These are phyloP conservation scores for Agastache rugosa DNA, from an alignment of 257 asterid species.

Conservation along the genomic window DNA sequence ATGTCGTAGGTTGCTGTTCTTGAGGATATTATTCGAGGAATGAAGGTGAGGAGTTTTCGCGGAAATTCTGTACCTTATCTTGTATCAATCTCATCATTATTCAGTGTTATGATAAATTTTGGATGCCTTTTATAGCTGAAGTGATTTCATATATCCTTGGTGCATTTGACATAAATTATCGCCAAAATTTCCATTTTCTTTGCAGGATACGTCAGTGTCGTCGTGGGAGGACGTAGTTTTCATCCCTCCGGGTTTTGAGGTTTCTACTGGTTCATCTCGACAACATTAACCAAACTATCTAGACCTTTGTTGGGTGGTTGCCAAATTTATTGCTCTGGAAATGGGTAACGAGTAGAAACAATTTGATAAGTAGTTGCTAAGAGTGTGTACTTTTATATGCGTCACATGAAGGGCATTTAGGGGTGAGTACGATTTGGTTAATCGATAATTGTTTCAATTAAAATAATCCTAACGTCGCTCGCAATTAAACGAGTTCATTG, in stretches of 20 bases:
- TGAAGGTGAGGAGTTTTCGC: slow-evolving; percentile 67
- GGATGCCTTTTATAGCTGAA: background rate
- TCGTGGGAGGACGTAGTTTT: slow-evolving; percentile 85
- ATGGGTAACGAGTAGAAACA: background rate
- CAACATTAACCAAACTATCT: slow-evolving; percentile 20
- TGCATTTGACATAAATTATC: background rate
- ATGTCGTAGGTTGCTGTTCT: slow-evolving; percentile 74
- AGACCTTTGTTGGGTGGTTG: slow-evolving; percentile 8
- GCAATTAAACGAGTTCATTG: too few species aligned
- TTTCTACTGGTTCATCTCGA: slow-evolving; percentile 56
- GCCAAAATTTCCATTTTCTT: slow-evolving; percentile 6
- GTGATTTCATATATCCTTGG: background rate
- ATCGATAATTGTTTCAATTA: too few species aligned
- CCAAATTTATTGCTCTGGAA: background rate
- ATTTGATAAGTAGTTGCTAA: background rate
- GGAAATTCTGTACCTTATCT: background rate
- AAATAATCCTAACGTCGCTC: too few species aligned
- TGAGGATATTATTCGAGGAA: slow-evolving; percentile 81
- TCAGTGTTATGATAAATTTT: background rate
- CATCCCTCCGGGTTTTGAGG: slow-evolving; percentile 91
- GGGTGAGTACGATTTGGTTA: too few species aligned
- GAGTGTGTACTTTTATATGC: background rate
- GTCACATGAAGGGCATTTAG: background rate
- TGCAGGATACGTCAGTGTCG: slow-evolving; percentile 72
- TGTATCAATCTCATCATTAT: slow-evolving; percentile 1